phyloP scores from a whole-genome alignment of 2,329 filamentous ascomycete genomes.

The Plectosphaerella cucumerina region DNA sequence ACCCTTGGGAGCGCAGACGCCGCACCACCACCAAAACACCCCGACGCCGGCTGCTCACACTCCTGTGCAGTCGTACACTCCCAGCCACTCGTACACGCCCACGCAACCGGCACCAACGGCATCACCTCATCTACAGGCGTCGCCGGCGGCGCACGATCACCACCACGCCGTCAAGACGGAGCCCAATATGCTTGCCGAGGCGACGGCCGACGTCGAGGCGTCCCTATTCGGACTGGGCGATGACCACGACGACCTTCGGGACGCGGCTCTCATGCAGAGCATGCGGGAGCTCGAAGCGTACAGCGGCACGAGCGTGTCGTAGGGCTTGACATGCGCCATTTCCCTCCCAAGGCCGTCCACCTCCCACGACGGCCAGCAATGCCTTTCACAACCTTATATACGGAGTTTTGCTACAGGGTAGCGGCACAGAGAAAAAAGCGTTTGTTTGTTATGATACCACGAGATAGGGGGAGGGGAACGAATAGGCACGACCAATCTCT shows the following conservation, averaged over 20 bases:
- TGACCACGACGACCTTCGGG: slow-evolving; percentile 10
- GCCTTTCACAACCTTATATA: background rate
- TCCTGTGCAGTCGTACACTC: slow-evolving; percentile 17
- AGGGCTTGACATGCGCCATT: too few species aligned
- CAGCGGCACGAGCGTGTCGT: slow-evolving; percentile 6
- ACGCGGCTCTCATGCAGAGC: slow-evolving; percentile 12
- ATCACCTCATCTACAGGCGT: slow-evolving; percentile 5
- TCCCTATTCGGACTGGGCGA: slow-evolving; percentile 6
- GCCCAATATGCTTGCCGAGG: background rate
- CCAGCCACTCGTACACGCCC: slow-evolving; percentile 18
- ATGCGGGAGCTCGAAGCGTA: slow-evolving; percentile 13
- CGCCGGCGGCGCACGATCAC: background rate
- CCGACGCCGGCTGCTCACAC: slow-evolving; percentile 7
- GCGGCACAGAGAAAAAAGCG: slow-evolving; percentile 1
- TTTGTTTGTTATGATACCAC: slow-evolving; percentile 5
- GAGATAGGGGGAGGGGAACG: background rate
- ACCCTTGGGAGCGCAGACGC: slow-evolving; percentile 7
- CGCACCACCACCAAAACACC: slow-evolving; percentile 7
- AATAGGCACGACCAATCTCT: too few species aligned
- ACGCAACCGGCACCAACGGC: slow-evolving; percentile 10
- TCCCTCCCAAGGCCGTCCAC: background rate
- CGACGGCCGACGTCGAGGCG: slow-evolving; percentile 1
- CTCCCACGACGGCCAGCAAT: background rate
- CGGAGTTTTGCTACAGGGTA: background rate
- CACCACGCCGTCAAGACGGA: background rate